Conservation (phyloP, 164 flowering plant genomes). For the Euptelea pleiosperma region DNA sequence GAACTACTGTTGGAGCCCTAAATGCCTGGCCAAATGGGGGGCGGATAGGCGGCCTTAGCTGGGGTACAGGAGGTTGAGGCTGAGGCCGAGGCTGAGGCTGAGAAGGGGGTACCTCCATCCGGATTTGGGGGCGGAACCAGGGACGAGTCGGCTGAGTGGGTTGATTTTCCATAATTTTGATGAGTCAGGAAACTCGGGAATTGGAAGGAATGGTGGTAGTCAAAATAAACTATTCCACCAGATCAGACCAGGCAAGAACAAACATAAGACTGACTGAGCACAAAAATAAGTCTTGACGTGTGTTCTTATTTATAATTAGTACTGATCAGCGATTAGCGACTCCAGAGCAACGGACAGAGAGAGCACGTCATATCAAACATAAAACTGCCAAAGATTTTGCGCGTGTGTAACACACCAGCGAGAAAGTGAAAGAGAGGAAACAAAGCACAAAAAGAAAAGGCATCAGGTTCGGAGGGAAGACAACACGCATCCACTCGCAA, state of each 20-base stretch:
- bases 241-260: not conserved
- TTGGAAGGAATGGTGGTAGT: not conserved
- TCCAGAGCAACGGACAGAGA: not conserved
- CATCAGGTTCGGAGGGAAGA: slow-evolving; percentile 28
- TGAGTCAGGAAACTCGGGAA: not conserved
- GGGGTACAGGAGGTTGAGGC: slow-evolving; percentile 3
- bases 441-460: slow-evolving; percentile 14
- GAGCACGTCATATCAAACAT: no score
- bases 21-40: no score
- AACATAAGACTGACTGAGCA: not conserved
- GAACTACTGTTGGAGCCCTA: slow-evolving; percentile 8
- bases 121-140: slow-evolving; percentile 33
- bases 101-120: slow-evolving; percentile 10
- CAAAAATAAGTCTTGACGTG: not conserved
- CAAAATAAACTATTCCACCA: not conserved
- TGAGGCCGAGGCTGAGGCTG: slow-evolving; percentile 1
- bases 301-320: slow-evolving; percentile 24
- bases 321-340: not conserved
- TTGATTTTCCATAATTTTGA: slow-evolving; percentile 30
- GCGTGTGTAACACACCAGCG: not conserved
- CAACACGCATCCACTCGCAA: slow-evolving; percentile 12
- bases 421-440: not conserved
- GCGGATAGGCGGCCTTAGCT: no score
- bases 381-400: no score
- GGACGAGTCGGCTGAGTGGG: slow-evolving; percentile 27